Conservation (phyloP, 2,329 filamentous ascomycete species). For the Cryphonectria japonica region DNA sequence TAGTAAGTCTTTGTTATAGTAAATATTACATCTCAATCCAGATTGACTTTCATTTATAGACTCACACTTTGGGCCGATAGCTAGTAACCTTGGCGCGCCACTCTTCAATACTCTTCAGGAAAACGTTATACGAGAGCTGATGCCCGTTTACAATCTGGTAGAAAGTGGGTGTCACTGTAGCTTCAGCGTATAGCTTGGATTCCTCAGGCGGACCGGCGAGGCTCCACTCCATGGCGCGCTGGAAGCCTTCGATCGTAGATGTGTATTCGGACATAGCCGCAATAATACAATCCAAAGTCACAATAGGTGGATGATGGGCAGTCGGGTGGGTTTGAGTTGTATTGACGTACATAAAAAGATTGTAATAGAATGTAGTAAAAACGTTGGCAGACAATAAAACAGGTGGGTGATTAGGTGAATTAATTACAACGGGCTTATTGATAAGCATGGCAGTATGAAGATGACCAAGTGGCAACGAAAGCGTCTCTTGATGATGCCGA, state of each 20-base stretch:
- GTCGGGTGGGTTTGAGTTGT: too few species aligned
- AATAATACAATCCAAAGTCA: background rate
- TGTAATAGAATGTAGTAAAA: too few species aligned
- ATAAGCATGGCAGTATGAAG: too few species aligned
- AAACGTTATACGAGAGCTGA: constrained; percentile 31
- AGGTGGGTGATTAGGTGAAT: too few species aligned
- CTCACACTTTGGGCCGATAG: constrained; percentile 31
- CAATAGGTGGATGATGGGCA: too few species aligned
- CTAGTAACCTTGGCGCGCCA: constrained; percentile 37
- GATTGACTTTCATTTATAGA: too few species aligned
- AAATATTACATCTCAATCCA: too few species aligned
- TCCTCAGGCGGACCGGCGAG: constrained; percentile 32
- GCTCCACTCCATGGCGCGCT: constrained; percentile 34
- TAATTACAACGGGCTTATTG: too few species aligned
- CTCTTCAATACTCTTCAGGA: constrained; percentile 34
- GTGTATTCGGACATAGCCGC: constrained; percentile 34
- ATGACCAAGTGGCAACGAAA: too few species aligned
- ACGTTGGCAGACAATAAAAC: too few species aligned
- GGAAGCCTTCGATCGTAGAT: constrained; percentile 34
- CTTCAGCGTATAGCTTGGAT: constrained; percentile 24
- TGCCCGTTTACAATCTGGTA: constrained; percentile 35
- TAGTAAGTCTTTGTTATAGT: constrained; percentile 26
- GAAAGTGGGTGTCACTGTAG: constrained; percentile 27
- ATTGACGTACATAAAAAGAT: too few species aligned
- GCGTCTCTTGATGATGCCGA: too few species aligned